phyloP scores from a whole-genome alignment of 2,329 filamentous ascomycete species.

The Fusarium continuum region DNA sequence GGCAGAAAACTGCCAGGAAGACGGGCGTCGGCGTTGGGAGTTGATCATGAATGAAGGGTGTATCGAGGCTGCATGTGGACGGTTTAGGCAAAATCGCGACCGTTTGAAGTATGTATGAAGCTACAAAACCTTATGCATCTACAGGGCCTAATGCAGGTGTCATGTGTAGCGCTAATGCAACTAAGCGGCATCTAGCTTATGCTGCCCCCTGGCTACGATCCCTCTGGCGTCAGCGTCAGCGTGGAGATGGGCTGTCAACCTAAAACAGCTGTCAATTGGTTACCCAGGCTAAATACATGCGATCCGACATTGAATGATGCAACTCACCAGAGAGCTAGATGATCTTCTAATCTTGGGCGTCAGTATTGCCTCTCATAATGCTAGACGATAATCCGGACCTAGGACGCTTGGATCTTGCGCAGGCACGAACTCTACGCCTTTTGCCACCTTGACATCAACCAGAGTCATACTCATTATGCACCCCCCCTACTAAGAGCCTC shows the following conservation, averaged over 20 bases:
- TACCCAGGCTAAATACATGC: background rate
- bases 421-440: constrained; percentile 12
- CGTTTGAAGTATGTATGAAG: constrained; percentile 30
- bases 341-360: background rate
- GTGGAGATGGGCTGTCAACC: constrained; percentile 13
- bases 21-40: background rate
- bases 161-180: constrained; percentile 30
- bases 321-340: background rate
- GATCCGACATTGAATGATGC: constrained; percentile 22
- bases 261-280: constrained; percentile 2
- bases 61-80: constrained; percentile 38
- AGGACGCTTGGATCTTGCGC: constrained; percentile 25
- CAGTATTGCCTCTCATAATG: constrained; percentile 1
- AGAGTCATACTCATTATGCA: constrained; percentile 28
- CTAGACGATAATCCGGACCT: background rate
- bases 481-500: constrained; percentile 15
- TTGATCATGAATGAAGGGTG: constrained; percentile 35
- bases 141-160: constrained; percentile 3
- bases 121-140: constrained; percentile 27
- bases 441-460: constrained; percentile 24
- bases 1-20: constrained; percentile 19
- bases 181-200: constrained; percentile 26
- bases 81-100: constrained; percentile 39
- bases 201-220: constrained; percentile 18
- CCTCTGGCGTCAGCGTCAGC: constrained; percentile 24